A percentile compares a stretch with the other conserved stretches of the same genome.
These are phyloP conservation scores for Carex myosuroides DNA, from an alignment of 176 grass and related monocot genomes.

Conservation along the genomic window DNA sequence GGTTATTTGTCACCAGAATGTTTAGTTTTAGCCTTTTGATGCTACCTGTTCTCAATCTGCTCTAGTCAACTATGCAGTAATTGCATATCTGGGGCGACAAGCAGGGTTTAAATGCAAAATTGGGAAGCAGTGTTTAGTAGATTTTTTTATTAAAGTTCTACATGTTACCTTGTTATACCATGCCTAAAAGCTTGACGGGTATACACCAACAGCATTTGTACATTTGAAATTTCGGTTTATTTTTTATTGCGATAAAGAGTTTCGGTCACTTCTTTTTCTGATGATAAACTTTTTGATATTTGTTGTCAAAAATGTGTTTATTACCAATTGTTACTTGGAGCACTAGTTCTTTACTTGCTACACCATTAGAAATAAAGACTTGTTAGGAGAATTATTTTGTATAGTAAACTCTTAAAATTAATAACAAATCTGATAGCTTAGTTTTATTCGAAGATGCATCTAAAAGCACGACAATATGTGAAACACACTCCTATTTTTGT, in stretches of 20 bases:
- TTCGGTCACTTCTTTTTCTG: background rate
- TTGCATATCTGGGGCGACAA: background rate
- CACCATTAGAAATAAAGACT: background rate
- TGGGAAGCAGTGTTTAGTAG: background rate
- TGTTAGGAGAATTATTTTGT: background rate
- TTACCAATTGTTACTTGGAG: background rate
- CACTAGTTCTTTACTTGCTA: background rate
- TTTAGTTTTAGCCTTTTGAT: background rate
- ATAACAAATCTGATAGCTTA: background rate
- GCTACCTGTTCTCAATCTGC: background rate
- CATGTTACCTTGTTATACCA: background rate
- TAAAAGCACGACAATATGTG: background rate
- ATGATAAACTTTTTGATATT: background rate
- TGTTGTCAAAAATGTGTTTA: background rate
- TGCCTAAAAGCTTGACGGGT: background rate
- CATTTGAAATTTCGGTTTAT: background rate
- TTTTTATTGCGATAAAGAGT: background rate
- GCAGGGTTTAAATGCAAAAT: background rate
- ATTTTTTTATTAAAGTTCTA: background rate
- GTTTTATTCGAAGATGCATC: background rate
- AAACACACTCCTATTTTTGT: background rate
- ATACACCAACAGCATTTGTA: background rate
- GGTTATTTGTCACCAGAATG: background rate
- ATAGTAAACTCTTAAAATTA: background rate
- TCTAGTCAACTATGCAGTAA: background rate